Conservation (phyloP, 2,329 filamentous ascomycete genomes). For the Meredithiella fracta region DNA sequence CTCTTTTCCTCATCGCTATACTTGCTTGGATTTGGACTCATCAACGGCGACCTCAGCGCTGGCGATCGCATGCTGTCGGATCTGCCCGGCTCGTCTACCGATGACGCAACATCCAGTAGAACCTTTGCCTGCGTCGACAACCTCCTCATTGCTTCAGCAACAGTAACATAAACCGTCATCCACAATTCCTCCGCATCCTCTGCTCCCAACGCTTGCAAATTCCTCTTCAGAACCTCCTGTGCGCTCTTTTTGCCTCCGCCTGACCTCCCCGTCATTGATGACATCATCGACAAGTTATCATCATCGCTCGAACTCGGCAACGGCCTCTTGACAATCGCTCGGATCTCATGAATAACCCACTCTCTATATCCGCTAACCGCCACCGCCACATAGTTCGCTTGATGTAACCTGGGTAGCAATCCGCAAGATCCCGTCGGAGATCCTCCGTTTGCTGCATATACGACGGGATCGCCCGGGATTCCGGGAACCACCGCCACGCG, state of each 20-base stretch:
- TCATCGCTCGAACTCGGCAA: constrained; percentile 89
- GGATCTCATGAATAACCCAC: constrained; percentile 68
- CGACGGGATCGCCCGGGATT: constrained; percentile 54
- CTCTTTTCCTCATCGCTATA: constrained; percentile 24
- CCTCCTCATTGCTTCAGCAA: constrained; percentile 72
- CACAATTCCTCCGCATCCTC: constrained; percentile 75
- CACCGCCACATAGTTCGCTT: constrained; percentile 60
- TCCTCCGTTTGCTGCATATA: constrained; percentile 60
- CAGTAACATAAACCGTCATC: constrained; percentile 65
- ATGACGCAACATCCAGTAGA: constrained; percentile 82
- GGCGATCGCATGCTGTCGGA: constrained; percentile 29
- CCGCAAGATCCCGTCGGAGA: constrained; percentile 53
- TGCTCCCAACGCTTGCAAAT: constrained; percentile 66
- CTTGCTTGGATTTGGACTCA: constrained; percentile 31
- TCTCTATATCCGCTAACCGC: constrained; percentile 78
- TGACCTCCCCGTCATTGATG: constrained; percentile 51
- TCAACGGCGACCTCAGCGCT: constrained; percentile 33
- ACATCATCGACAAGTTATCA: constrained; percentile 79
- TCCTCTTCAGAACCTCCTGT: constrained; percentile 77
- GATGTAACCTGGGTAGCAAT: constrained; percentile 62
- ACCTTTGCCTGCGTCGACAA: constrained; percentile 86
- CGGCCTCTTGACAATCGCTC: constrained; percentile 65
- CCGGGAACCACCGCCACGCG: constrained; percentile 51
- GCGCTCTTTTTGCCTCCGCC: constrained; percentile 24
- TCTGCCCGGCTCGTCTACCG: constrained; percentile 27